Evolutionary conservation across 2,329 filamentous ascomycete genomes (phyloP).

Genomic region (Mariannaea elegans): DNA sequence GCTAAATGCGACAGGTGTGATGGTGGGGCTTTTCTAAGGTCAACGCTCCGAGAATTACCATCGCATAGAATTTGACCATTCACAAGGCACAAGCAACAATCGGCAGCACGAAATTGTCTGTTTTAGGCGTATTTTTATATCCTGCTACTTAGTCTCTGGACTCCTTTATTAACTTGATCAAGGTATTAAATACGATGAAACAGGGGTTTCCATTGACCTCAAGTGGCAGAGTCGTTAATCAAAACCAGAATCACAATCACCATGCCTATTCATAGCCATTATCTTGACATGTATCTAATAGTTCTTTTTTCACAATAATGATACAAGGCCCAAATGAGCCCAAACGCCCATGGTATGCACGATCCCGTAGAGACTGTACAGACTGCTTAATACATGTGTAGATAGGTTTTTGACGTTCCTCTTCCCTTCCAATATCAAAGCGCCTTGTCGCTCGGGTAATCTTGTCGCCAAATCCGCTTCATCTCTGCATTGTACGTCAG

Average conservation of each 20-base stretch:
- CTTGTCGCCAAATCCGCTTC: conserved; percentile 54
- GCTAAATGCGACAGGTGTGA: conserved; percentile 8
- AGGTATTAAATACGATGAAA: too few species aligned
- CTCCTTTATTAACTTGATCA: too few species aligned
- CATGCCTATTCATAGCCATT: background rate
- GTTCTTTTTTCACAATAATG: conserved; percentile 35
- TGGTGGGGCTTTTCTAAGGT: conserved; percentile 22
- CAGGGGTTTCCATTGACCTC: too few species aligned
- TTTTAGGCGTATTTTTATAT: too few species aligned
- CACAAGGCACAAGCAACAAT: background rate
- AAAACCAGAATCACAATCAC: background rate
- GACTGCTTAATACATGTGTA: conserved; percentile 41
- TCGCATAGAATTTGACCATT: background rate
- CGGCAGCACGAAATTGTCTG: too few species aligned
- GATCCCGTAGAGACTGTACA: conserved; percentile 43
- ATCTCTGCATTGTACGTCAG: conserved; percentile 50
- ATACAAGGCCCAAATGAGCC: conserved; percentile 43
- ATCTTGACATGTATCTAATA: conserved; percentile 4
- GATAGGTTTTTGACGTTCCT: conserved; percentile 31
- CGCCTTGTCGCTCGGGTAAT: conserved; percentile 47
- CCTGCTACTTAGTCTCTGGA: too few species aligned
- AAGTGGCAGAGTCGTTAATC: background rate
- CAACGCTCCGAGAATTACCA: background rate
- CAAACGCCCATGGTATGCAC: conserved; percentile 48
- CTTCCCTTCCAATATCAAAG: conserved; percentile 35